Conservation (phyloP, 1,284 basidiomycete species). For the Moesziomyces sp. region DNA sequence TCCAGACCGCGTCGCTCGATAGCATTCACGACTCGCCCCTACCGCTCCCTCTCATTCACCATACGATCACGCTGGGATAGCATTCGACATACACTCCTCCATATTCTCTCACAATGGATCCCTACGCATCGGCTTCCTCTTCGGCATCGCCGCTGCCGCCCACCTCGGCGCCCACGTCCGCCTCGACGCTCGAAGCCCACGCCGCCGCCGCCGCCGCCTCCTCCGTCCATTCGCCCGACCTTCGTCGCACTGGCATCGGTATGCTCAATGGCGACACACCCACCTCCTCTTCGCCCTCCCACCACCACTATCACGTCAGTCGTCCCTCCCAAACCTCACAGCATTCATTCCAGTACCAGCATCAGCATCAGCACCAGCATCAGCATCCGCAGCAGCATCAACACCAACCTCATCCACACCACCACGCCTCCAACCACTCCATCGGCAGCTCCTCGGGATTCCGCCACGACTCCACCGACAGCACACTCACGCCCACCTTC, state of each 20-base stretch:
- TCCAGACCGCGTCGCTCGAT: too few relatives aligned
- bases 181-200: conserved; percentile 73
- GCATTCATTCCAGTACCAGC: conserved; percentile 14
- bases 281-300: conserved; percentile 11
- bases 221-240: conserved; percentile 13
- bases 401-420: conserved; percentile 6
- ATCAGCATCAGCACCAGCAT: conserved; percentile 20
- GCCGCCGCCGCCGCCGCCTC: neutral
- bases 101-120: too few relatives aligned
- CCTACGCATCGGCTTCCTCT: too few relatives aligned
- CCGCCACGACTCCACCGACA: conserved; percentile 28
- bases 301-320: conserved; percentile 22
- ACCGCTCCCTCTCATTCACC: too few relatives aligned
- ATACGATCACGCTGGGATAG: too few relatives aligned
- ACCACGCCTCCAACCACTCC: conserved; percentile 20
- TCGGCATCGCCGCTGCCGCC: conserved; percentile 72
- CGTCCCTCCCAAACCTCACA: conserved; percentile 12
- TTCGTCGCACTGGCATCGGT: conserved; percentile 25
- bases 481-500: conserved; percentile 24
- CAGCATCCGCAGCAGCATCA: conserved; percentile 6
- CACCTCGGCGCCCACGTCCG: conserved; percentile 97
- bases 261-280: conserved; percentile 27
- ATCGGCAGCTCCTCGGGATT: conserved; percentile 30
- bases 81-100: too few relatives aligned
- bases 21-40: too few relatives aligned